Base-by-base conservation (phyloP, 805 yeast genomes). In the Wickerhamiella vanderwaltii region DNA sequence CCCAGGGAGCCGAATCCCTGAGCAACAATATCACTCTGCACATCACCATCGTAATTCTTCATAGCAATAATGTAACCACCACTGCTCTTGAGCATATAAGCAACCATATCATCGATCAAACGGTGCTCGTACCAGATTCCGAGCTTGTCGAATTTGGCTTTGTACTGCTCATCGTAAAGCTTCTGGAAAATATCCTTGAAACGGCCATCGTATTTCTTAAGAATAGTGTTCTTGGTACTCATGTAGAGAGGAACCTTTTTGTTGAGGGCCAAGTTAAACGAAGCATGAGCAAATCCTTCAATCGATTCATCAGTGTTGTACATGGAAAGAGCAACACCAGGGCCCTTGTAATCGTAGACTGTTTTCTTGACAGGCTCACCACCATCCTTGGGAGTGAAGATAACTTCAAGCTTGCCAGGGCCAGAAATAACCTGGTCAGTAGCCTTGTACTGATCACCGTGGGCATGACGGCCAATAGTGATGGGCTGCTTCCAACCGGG, bases 11-110 rank as follows among this genome's bases (percentile, higher is more conserved):
- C 97, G 55, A 88, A 88, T 29, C 97, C 97, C 66, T 88, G 97
- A 23, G 97, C 97, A 44, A 88, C 95, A 57, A 88, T 81, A 63
- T 88, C 97, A 12, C 93, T 79, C 66, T 86, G 87, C 43, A 88
- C 97, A 61, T 88, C 97, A 63, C 97, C 97, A 62, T 88, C 97
- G 65, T 88, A 88, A 69, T 88, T 88, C 71, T 88, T 88, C 80
- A 88, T 75, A 36, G 97, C 97, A 64, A 88, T 83, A 55, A 88
- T 80, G 62, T 70, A 88, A 5, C 97, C 96, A 56, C 97, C 97
- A 58, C 74, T 77, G 35, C 95, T 84, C 69, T 88, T 88, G 61
- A 88, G 68, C 96, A 88, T 87, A 69, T 88, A 96, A 17, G 97
- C 97, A 39, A 88, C 97, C 97, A 88, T 88, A 61, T 88, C 97